Evolutionary conservation across 148 eudicot species (phyloP), one percentile per base, ranked within the genome.

Genomic region (Pharnaceum exiguum): DNA sequence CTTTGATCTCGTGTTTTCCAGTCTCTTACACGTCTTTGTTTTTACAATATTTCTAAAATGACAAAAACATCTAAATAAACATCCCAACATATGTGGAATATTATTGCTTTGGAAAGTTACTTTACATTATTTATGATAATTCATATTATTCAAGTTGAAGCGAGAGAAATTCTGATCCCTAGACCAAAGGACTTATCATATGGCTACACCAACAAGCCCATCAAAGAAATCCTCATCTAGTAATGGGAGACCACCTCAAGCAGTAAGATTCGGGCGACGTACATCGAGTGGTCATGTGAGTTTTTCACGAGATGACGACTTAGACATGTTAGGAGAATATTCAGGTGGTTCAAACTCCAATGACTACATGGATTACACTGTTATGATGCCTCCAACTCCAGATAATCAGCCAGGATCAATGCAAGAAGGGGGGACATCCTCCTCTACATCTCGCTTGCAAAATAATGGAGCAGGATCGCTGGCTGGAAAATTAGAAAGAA

Each of bases 351-450:
- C 8, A 6, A 35, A 12, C 8, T 67, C 71, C 15, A 67, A 52
- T 38, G 91, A 80, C 32, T 78, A 60, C 57, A 69, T 62, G 9
- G 76, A 87, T 30, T 85, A 82, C 44, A 85, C 94, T 0, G 89
- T 89, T 24, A 49, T 80, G 53, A 76, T 85, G 96, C 96, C 96
- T 2, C 87, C 96, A 29, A 85, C 96, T 2, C 96, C 94, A 6
- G 96, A 89, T 51, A 89, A 89, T 52, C 85, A 83, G 49, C 85
- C 84, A 1, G 77, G 69, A 25, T 63, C 49, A 31, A 30, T 16
- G 8, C 28, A 36, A 24, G 50, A 53, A 13, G 68, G 18, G 3
- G 50, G 46, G 24, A 12, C 56, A 3, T 38, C 68, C 25, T 48
- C 54, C 7, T 39, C 65, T 10, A 45, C 55, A 10, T 52, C 70